A percentile compares a stretch with the other conserved stretches of the same genome.
Evolutionary conservation across 441 rosid species (phyloP).

Genomic region (Populus hybrid): DNA sequence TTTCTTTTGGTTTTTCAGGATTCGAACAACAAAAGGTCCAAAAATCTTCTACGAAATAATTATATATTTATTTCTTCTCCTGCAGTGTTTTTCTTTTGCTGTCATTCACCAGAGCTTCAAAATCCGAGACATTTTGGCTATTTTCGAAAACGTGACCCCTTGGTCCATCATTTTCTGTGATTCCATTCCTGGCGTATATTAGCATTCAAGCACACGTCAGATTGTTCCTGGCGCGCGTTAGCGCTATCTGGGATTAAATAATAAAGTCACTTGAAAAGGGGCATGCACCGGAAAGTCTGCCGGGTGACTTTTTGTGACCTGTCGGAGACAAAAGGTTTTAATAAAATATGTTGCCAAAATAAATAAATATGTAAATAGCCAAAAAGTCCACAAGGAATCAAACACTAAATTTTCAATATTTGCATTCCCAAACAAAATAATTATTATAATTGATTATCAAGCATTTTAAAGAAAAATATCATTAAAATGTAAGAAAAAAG

Average conservation of each 20-base stretch:
- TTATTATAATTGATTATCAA: too few species aligned
- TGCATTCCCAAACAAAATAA: too few species aligned
- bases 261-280: not conserved
- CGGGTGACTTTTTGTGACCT: constrained; percentile 11
- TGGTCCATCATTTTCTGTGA: constrained; percentile 5
- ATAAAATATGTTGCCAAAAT: not conserved
- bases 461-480: too few species aligned
- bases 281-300: constrained; percentile 8
- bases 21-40: constrained; percentile 30
- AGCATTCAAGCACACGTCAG: not conserved
- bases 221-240: not conserved
- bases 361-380: not conserved
- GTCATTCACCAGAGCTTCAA: not conserved
- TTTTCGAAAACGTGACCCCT: not conserved
- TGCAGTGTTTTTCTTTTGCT: not conserved
- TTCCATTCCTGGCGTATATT: not conserved
- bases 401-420: too few species aligned
- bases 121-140: constrained; percentile 8
- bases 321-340: not conserved
- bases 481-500: too few species aligned
- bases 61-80: not conserved
- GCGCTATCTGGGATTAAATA: not conserved
- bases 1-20: constrained; percentile 6
- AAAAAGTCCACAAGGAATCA: not conserved
- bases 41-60: not conserved